Evolutionary conservation across 2,329 filamentous ascomycete species (phyloP).

Genomic region (Pseudogymnoascus sp.): DNA sequence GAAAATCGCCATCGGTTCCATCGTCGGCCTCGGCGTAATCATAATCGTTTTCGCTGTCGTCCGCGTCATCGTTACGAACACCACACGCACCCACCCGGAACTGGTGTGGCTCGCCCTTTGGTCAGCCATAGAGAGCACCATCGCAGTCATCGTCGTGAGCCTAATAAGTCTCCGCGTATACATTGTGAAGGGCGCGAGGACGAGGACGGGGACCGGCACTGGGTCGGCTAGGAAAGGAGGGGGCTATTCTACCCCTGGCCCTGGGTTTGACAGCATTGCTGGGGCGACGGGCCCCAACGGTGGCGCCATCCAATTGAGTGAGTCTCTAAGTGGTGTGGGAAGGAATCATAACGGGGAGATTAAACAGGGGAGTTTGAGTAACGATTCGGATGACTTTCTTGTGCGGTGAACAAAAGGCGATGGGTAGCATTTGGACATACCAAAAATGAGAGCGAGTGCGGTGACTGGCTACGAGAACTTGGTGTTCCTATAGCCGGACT

Average conservation of each 20-base stretch:
- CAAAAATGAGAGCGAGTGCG: too few species aligned
- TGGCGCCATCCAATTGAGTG: neutral
- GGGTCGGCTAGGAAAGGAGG: neutral
- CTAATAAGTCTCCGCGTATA: neutral
- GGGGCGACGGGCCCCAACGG: neutral
- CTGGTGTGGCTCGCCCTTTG: slow-evolving; percentile 5
- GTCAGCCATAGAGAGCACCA: slow-evolving; percentile 5
- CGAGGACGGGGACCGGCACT: neutral
- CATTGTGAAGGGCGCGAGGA: neutral
- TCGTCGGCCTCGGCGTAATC: too few species aligned
- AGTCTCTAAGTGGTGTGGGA: neutral
- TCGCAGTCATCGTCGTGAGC: slow-evolving; percentile 4
- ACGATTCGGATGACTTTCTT: neutral
- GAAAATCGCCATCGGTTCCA: too few species aligned
- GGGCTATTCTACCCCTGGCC: neutral
- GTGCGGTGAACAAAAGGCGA: neutral
- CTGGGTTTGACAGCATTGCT: neutral
- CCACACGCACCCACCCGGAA: neutral
- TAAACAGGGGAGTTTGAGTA: neutral
- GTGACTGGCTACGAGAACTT: neutral
- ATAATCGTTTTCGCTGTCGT: neutral
- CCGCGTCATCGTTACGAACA: slow-evolving; percentile 8
- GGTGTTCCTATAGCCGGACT: neutral
- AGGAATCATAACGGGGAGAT: neutral
- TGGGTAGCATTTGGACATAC: neutral